These are phyloP conservation scores for Lobulomyces angularis DNA, from an alignment of 192 early-diverging fungal genomes.

Conservation along the genomic window DNA sequence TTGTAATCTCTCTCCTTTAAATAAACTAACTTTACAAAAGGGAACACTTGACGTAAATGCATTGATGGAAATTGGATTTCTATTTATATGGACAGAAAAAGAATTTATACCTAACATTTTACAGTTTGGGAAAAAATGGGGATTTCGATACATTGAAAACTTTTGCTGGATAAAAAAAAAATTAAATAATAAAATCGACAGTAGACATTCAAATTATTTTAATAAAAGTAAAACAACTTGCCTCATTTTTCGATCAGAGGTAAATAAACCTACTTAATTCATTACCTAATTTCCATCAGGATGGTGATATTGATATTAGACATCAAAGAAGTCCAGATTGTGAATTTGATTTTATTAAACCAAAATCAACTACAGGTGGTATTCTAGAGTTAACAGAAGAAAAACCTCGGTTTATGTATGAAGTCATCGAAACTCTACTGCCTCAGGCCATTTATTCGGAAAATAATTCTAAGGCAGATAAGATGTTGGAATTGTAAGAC, in stretches of 20 bases:
- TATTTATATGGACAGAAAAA: slow-evolving; percentile 93
- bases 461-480: slow-evolving; percentile 45
- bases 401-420: slow-evolving; percentile 77
- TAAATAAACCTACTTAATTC: not conserved
- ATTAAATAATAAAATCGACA: slow-evolving; percentile 68
- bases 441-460: slow-evolving; percentile 60
- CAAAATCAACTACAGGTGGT: slow-evolving; percentile 9
- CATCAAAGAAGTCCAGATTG: slow-evolving; percentile 92
- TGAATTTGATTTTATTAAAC: slow-evolving; percentile 89
- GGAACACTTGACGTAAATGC: slow-evolving; percentile 35
- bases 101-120: slow-evolving; percentile 76
- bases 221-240: slow-evolving; percentile 76
- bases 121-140: slow-evolving; percentile 46
- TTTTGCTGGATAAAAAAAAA: slow-evolving; percentile 88
- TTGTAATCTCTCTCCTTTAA: slow-evolving; percentile 20
- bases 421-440: slow-evolving; percentile 79
- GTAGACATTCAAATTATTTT: slow-evolving; percentile 60
- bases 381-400: slow-evolving; percentile 37
- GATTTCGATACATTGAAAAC: slow-evolving; percentile 90
- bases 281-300: slow-evolving; percentile 20
- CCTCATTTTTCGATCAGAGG: slow-evolving; percentile 60
- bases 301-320: slow-evolving; percentile 76
- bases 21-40: slow-evolving; percentile 2
- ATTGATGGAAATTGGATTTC: slow-evolving; percentile 66
- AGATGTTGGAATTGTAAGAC: slow-evolving; percentile 69